Evolutionary conservation across 768 basidiomycete genomes (phyloP), one percentile per base, ranked within the genome.

Genomic region (Xerocomus potaroensis): DNA sequence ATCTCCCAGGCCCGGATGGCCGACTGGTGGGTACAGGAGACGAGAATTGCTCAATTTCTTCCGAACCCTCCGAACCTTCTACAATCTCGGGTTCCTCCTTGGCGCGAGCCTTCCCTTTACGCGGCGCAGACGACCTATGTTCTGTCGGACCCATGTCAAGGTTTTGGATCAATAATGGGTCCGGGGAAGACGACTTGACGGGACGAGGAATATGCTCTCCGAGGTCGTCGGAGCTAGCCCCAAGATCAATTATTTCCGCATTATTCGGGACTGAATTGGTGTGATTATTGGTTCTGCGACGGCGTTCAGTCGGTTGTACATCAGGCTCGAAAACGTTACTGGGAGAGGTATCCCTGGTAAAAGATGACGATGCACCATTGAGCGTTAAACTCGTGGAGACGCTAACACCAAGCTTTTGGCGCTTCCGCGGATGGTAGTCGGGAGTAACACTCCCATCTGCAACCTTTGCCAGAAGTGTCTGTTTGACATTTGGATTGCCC

Each of bases 81-180:
- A 62, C 56, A 14, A 58, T 35, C 2, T 51, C 36, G 2, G 40
- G 21, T n/a, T 18, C 11, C 10, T 54, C 55, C 31, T 37, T 37
- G 22, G 53, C 56, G 15, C 51, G 62, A 22, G 42, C 44, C 51
- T 61, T 68, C 18, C 63, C 62, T 34, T 65, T 64, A 12, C 40
- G 44, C 21, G 41, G 36, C 4, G 33, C 31, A 21, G 33, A 5
- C 40, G 12, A 29, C 22, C 24, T 46, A 33, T 27, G 18, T 19
- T 42, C 29, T 11, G 32, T 26, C n/a, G 65, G 66, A 37, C 8
- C 43, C 16, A 44, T 62, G 6, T 59, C 46, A 31, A 66, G 68
- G n/a, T n/a, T n/a, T n/a, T 14, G 39, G 8, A 44, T 68, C 1
- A 50, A 5, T 42, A 60, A 2, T 31, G 62, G 62, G 39, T 67